Percentiles rank a stretch among this genome's conserved stretches.
Evolutionary conservation across 2,329 filamentous ascomycete genomes (phyloP).

Genomic region (Colletotrichum sp.): DNA sequence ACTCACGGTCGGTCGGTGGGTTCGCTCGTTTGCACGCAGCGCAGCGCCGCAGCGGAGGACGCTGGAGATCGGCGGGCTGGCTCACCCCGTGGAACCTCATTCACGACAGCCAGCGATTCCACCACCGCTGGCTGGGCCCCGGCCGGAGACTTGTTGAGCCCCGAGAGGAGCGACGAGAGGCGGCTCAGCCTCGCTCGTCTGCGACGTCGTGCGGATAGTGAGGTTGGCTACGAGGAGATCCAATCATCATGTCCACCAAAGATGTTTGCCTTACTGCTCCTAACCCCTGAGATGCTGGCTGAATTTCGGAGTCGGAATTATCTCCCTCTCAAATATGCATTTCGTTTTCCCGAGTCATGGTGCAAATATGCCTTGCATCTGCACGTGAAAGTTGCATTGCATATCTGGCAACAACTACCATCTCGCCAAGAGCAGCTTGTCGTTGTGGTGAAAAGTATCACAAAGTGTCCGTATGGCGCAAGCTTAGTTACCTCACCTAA

Average conservation of each 20-base stretch:
- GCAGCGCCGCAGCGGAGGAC: not conserved
- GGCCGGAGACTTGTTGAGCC: not conserved
- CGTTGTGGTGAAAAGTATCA: not conserved
- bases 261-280: not conserved
- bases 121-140: not conserved
- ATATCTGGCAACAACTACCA: not conserved
- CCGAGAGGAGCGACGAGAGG: not conserved
- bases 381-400: not conserved
- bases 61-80: not conserved
- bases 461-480: not conserved
- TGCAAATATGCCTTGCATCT: not conserved
- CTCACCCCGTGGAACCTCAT: not conserved
- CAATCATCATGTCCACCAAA: not conserved
- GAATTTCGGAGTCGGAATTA: not conserved
- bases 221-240: not conserved
- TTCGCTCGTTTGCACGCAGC: not conserved
- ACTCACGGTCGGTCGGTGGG: not conserved
- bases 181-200: slow-evolving; percentile 13
- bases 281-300: not conserved
- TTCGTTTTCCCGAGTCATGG: not conserved
- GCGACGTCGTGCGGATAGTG: not conserved
- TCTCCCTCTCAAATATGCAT: not conserved
- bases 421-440: not conserved
- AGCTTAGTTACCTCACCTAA: not conserved
- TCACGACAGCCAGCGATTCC: not conserved